Evolutionary conservation across 495 filamentous ascomycete genomes (phyloP), one percentile per base, ranked within the genome.

Genomic region (Aspergillus bertholletiae): DNA sequence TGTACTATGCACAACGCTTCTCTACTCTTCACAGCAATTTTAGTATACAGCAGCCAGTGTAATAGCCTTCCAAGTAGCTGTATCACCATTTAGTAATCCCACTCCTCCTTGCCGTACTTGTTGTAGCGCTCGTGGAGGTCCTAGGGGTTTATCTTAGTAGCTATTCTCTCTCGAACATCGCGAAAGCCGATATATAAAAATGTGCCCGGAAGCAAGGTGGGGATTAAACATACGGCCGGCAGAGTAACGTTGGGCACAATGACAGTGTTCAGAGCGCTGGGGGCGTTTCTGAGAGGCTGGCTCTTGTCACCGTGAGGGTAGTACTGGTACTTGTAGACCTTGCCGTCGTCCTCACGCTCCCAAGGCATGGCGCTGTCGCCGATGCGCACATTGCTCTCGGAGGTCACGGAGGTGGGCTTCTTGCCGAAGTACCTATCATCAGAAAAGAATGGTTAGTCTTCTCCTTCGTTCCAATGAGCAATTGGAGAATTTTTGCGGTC

Each of bases 61-160:
- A 76, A 86, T 53, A 46, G n/a, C 47, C 50, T 57, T 48, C 46
- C 41, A 40, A 24, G 56, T 48, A 57, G 56, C 54, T 51, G 47
- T 47, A 26, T 53, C 32, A 55, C 18, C 30, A 46, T 65, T 60
- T 70, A 78, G 63, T 73, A 76, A 63, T 78, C 74, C 63, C 70
- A 78, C 66, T 78, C 74, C 65, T 97, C 94, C 84, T 97, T 97
- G 73, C 93, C 94, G 81, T 86, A 96, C 83, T 98, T 98, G 84
- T 98, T 98, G 82, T 84, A 97, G 71, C 85, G 85, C 61, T 97
- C 94, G 75, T 98, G 94, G 52, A 95, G 82, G 46, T 83, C 76
- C 94, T 96, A 55, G 1, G 20, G 26, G 22, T 17, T 2, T 24
- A 37, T 45, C 7, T 32, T 12, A 46, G 26, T 21, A 6, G 17